phyloP scores from a whole-genome alignment of 768 basidiomycete genomes.

The Boletus barrowsii region DNA sequence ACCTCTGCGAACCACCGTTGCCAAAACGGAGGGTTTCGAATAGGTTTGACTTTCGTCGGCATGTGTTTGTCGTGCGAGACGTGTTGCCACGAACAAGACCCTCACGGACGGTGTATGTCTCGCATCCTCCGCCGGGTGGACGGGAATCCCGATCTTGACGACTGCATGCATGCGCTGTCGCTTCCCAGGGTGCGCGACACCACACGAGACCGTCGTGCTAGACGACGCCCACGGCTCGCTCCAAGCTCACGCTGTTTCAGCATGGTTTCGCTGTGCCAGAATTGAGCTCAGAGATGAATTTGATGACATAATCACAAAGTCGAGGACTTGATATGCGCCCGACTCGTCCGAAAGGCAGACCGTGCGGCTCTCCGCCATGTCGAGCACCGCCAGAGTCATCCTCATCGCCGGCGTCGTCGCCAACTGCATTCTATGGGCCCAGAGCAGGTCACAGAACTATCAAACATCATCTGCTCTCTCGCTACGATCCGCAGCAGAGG shows the following conservation, averaged over 20 bases:
- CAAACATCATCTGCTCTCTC: not conserved
- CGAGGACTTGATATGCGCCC: too few species aligned
- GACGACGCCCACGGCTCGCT: too few species aligned
- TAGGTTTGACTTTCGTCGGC: conserved; percentile 33
- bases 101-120: conserved; percentile 94
- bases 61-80: conserved; percentile 38
- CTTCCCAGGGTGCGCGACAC: conserved; percentile 72
- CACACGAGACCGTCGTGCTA: too few species aligned
- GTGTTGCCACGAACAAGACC: conserved; percentile 74
- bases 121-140: conserved; percentile 65
- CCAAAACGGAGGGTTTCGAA: conserved; percentile 80
- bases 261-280: not conserved
- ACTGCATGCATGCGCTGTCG: conserved; percentile 97
- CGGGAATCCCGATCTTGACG: conserved; percentile 81
- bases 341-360: too few species aligned
- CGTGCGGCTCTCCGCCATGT: conserved; percentile 36
- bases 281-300: not conserved
- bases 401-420: conserved; percentile 52
- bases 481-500: not conserved
- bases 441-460: conserved; percentile 36
- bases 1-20: conserved; percentile 86
- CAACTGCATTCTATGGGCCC: conserved; percentile 66
- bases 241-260: too few species aligned
- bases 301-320: conserved; percentile 15
- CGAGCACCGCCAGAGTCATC: conserved; percentile 44